Conservation (phyloP, 2,329 filamentous ascomycete species). For the Teratosphaeria destructans region DNA sequence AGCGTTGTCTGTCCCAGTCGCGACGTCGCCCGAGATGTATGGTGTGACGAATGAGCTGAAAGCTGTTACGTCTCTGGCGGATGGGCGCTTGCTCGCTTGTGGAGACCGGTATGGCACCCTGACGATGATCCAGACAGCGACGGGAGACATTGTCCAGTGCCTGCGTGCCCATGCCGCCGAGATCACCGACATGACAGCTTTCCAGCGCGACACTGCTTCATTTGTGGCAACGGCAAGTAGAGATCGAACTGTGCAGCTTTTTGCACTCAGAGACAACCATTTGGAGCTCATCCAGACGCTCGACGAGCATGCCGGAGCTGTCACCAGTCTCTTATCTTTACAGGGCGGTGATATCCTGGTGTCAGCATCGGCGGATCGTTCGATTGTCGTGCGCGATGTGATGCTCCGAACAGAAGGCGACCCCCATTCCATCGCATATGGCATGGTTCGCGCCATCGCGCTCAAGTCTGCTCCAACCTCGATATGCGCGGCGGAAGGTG, state of each 20-base stretch:
- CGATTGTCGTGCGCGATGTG: conserved; percentile 70
- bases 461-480: conserved; percentile 81
- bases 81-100: conserved; percentile 60
- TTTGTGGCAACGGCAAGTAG: conserved; percentile 75
- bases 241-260: conserved; percentile 91
- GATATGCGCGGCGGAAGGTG: conserved; percentile 60
- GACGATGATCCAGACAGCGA: conserved; percentile 45
- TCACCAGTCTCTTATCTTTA: conserved; percentile 66
- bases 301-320: conserved; percentile 80
- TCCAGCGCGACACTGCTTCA: conserved; percentile 49
- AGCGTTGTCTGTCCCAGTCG: conserved; percentile 57
- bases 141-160: conserved; percentile 53
- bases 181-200: conserved; percentile 69
- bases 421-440: conserved; percentile 57
- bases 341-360: conserved; percentile 57
- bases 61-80: conserved; percentile 47
- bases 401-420: conserved; percentile 55
- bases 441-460: conserved; percentile 66
- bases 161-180: conserved; percentile 81
- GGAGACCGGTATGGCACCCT: conserved; percentile 83
- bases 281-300: conserved; percentile 75
- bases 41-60: conserved; percentile 47
- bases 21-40: conserved; percentile 44
- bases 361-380: conserved; percentile 82
- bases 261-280: conserved; percentile 44